Base-by-base conservation (phyloP, 2,329 filamentous ascomycete genomes). In the Sordariomycetes sp. region DNA sequence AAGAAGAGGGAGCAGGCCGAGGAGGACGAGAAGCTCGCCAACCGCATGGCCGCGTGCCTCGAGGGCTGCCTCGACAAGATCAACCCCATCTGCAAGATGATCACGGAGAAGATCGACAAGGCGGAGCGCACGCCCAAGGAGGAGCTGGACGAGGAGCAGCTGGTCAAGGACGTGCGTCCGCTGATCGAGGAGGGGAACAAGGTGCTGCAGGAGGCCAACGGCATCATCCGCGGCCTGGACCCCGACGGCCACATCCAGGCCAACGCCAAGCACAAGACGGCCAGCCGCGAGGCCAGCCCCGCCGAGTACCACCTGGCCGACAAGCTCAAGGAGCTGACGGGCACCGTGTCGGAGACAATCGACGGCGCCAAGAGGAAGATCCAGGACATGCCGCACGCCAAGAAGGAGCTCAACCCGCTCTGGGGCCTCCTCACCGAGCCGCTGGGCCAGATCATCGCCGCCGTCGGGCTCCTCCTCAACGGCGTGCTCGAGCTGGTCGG, bases 381-480 rank as follows among this genome's bases (percentile, higher is more conserved):
- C 61, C 85, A 88, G 67, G 88, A 89, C 68, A 94, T 96, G 89
- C 91, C 92, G 6, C 88, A 95, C 64, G 92, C 90, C 51, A 95
- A 96, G 86, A 93, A 96, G 80, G 86, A 93, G 77, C 80, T 96
- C 61, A 96, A 93, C 75, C 91, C 92, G 12, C 83, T 97, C 34
- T 96, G 91, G 90, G 84, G 78, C 34, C 77, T 96, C 54, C 76
- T 94, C 16, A 84, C 84, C 40, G 90, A 96, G 78, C 92, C 92
- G 12, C 77, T 96, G 24, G 90, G 91, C 80, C 92, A 97, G 79
- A 96, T 96, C 69, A 81, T 96, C 54, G 90, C 91, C 10, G 91
- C 89, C 12, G 91, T 96, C 53, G 92, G 92, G 24, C 74, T 96
- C 60, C 72, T 96, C 62, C 78, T 97, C 61, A 86, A 79, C 56